Evolutionary conservation across 805 yeast species (phyloP), one percentile per base, ranked within the genome.

Genomic region (Debaryomyces prosopidis): DNA sequence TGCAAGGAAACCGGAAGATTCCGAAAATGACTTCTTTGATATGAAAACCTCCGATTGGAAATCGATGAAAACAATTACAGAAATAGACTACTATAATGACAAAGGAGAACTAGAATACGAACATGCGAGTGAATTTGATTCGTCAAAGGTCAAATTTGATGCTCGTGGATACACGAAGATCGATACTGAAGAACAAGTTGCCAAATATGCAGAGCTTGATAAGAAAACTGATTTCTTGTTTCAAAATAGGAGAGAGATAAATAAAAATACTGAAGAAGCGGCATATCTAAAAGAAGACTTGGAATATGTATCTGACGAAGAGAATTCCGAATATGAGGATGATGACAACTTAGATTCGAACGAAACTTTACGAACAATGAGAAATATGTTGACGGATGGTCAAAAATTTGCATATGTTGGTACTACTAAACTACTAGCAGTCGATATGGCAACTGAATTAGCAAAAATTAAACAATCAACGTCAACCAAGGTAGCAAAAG

Each of bases 391-490:
- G 12, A 75, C 82, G 6, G 98, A 89, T 14, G 73, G 85, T 12
- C 97, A 94, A 62, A 85, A 88, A 57, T 85, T 91, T 49, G 98
- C 98, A 2, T 94, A 94, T 59, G 87, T 87, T 5, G 98, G 97
- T 0, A 74, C 92, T 8, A 82, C 86, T 7, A 85, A 87, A 53
- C 76, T 94, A 30, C 75, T 86, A 5, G 77, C 84, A 42, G 87
- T 86, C 18, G 87, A 87, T 16, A 81, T 90, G 85, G 96, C 96
- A 15, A 79, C 88, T 0, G 82, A 81, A n/a, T 66, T 91, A 46
- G 91, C 94, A 1, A 68, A 71, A 41, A 61, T 82, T 16, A 76
- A 80, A 45, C 60, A 72, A 16, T 79, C 79, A 8, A 71, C 82
- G 0, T 77, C 80, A 3, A 68, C 76, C 8, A 79, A 73, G 50